Base-by-base conservation (phyloP, 148 eudicot genomes). In the Fallopia convolvulus region DNA sequence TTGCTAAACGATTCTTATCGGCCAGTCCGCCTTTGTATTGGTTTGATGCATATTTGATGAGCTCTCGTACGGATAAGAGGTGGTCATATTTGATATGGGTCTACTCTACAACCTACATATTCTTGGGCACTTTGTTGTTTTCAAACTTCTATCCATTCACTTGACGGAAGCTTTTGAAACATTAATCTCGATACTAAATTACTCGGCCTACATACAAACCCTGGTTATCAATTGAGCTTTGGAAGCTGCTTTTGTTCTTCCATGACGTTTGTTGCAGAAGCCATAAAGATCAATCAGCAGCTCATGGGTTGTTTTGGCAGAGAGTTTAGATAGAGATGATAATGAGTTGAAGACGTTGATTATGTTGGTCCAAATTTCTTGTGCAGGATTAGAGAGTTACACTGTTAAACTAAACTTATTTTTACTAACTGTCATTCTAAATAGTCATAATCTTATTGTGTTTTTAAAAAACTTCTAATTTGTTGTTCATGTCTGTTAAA, bases 81-180 rank as follows among this genome's bases (percentile, higher is more conserved):
- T 90, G 88, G 91, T 90, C 89, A 20, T 78, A 86, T 78, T 56
- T 89, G 58, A 88, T 95, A 66, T 92, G 94, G 94, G 84, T 81
- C 11, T 95, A 92, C 76, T 89, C 89, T 66, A 85, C 85, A 36
- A 86, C 93, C 33, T 95, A 92, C 84, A 88, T 92, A 76, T 83
- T 93, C 63, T 89, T 96, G 41, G 99, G 99, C 77, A 96, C 94
- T 83, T 84, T 96, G 80, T 93, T 91, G 48, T 96, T 96, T 80
- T 90, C 98, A 56, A 91, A 93, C 86, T 96, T 96, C 79, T 96
- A 93, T 77, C 99, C 99, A 36, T 96, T 96, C 80, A 96, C 99
- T 65, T 96, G 85, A 93, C 17, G 48, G 17, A 30, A 4, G 6
- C 40, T 32, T 11, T 23, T 52, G 8, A 58, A 58, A 58, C 65